Conservation (phyloP, 768 basidiomycete species). For the Suillus decipiens region DNA sequence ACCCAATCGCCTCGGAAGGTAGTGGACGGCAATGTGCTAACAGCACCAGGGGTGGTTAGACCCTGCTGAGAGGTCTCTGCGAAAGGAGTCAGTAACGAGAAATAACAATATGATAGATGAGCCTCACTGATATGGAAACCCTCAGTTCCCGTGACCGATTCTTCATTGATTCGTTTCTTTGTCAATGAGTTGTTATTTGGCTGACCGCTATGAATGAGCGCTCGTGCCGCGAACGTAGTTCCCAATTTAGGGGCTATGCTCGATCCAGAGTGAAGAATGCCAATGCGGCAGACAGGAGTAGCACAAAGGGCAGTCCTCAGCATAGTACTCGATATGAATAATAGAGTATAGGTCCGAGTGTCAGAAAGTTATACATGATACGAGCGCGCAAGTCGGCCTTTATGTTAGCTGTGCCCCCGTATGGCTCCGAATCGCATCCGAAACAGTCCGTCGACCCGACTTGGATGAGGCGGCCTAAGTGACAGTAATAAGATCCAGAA, state of each 20-base stretch:
- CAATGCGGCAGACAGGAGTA: slow-evolving; percentile 11
- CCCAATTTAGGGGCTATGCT: slow-evolving; percentile 10
- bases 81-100: slow-evolving; percentile 1
- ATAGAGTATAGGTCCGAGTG: neutral
- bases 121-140: slow-evolving; percentile 37
- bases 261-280: slow-evolving; percentile 17
- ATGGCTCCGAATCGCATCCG: slow-evolving; percentile 23
- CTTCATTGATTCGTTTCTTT: slow-evolving; percentile 26
- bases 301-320: slow-evolving; percentile 11
- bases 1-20: slow-evolving; percentile 83
- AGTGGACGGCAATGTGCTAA: slow-evolving; percentile 51
- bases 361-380: neutral
- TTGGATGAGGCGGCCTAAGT: no score
- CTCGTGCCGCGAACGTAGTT: slow-evolving; percentile 8
- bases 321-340: slow-evolving; percentile 12
- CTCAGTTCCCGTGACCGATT: slow-evolving; percentile 32
- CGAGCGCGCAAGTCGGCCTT: slow-evolving; percentile 16
- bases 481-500: no score
- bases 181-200: slow-evolving; percentile 24
- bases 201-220: slow-evolving; percentile 28
- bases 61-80: slow-evolving; percentile 24
- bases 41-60: slow-evolving; percentile 37
- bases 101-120: neutral
- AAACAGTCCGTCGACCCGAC: slow-evolving; percentile 12
- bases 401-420: slow-evolving; percentile 25